Base-by-base conservation (phyloP, 441 rosid species). In the Mallotus repandus region DNA sequence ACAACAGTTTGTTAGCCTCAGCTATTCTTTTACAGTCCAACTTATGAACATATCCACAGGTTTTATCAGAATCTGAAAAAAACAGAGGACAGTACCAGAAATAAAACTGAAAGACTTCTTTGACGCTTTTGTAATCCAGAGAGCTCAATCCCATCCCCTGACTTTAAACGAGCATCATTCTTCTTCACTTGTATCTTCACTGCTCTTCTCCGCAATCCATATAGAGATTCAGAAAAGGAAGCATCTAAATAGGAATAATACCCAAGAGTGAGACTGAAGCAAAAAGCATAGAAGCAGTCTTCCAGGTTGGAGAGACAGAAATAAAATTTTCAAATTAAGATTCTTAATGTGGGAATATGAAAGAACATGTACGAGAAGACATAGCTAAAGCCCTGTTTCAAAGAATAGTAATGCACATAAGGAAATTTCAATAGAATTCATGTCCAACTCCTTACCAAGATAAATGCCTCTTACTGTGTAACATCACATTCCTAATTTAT, bases 181-280 rank as follows among this genome's bases (percentile, higher is more conserved):
- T 80, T 87, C 77, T 76, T 83, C 74, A 74, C 79, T 81, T 72
- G 86, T 77, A 96, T 84, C 74, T 79, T 87, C 77, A 78, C 89
- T 9, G 94, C 84, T 86, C 96, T 88, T 83, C 99, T 93, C 82
- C 98, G 86, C 84, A 96, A 83, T 43, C 99, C 99, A 82, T 96
- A 96, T 35, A 96, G 86, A 63, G 98, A 90, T 77, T 92, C 99
- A 60, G 99, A 80, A 84, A 96, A 96, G 13, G 98, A 96, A 79
- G 97, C 97, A 86, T 96, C 99, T 96, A 87, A 64, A 81, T 62
- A 76, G 69, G 57, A 79, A 79, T 13, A 54, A 55, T 58, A 71
- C 15, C 38, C 10, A 45, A 62, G 72, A 71, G 66, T 53, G 38
- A 77, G 18, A 32, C 56, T 1, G 18, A 67, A 67, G 59, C 22